Evolutionary conservation across 495 filamentous ascomycete species (phyloP).

Genomic region (Aspergillus cristatus): DNA sequence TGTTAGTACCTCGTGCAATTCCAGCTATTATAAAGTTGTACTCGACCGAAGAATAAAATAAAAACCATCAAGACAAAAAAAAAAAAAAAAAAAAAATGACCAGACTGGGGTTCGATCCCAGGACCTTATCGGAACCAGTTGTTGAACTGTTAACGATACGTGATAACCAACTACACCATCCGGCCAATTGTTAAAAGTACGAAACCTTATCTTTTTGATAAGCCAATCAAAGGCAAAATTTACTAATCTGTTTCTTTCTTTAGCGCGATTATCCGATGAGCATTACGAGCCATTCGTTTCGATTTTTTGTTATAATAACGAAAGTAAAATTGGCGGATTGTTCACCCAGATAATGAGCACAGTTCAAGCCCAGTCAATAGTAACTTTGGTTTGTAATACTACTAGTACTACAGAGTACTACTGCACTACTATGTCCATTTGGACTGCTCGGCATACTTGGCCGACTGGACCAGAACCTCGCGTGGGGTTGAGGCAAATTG

Average conservation of each 20-base stretch:
- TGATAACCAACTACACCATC: slow-evolving; percentile 1
- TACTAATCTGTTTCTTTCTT: not conserved
- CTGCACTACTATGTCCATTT: too few relatives aligned
- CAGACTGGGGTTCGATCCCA: not conserved
- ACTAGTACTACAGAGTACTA: too few relatives aligned
- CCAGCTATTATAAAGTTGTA: too few relatives aligned
- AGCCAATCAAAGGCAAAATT: not conserved
- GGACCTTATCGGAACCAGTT: not conserved
- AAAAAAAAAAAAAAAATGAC: not conserved
- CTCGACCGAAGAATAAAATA: not conserved
- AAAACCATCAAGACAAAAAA: not conserved
- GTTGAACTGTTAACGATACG: not conserved
- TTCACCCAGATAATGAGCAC: too few relatives aligned
- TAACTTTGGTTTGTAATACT: too few relatives aligned
- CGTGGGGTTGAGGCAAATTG: too few relatives aligned
- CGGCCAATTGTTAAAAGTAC: not conserved
- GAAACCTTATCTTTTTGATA: not conserved
- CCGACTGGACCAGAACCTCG: too few relatives aligned
- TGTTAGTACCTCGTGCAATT: too few relatives aligned
- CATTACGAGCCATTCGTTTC: not conserved
- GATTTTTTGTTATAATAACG: too few relatives aligned
- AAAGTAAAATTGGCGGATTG: too few relatives aligned
- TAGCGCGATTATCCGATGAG: not conserved
- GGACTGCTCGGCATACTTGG: too few relatives aligned
- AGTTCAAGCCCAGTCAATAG: too few relatives aligned